phyloP scores from a whole-genome alignment of 139 green algal genomes.

The Chlamydomonas incerta region DNA sequence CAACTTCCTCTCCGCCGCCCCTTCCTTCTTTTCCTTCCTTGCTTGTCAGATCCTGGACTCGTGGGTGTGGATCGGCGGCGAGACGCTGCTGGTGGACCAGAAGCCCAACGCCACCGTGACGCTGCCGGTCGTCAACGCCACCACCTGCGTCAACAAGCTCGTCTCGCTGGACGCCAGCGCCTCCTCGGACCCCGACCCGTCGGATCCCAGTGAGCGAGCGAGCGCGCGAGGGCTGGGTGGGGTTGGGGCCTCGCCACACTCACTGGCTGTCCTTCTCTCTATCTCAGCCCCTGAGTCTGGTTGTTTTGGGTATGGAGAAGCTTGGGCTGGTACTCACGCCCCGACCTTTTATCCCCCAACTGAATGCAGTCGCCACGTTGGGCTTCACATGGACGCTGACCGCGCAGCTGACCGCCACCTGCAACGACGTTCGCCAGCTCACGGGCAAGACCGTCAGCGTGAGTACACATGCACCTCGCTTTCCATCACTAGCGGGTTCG shows the following conservation, averaged over 20 bases:
- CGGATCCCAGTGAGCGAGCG: too few relatives aligned
- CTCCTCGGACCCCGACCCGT: background rate
- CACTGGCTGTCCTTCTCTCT: too few relatives aligned
- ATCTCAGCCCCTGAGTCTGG: too few relatives aligned
- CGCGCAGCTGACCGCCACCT: background rate
- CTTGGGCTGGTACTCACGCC: background rate
- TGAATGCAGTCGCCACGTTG: background rate
- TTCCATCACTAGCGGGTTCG: background rate
- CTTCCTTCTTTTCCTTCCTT: too few relatives aligned
- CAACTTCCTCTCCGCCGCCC: too few relatives aligned
- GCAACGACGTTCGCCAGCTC: too few relatives aligned
- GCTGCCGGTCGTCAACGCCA: background rate
- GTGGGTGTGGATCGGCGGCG: constrained; percentile 23
- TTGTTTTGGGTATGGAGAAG: too few relatives aligned
- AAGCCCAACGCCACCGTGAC: constrained; percentile 4
- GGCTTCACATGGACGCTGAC: background rate
- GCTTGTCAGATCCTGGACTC: constrained; percentile 34
- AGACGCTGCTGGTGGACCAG: background rate
- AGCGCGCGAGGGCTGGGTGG: too few relatives aligned
- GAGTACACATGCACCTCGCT: background rate
- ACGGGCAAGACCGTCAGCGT: background rate
- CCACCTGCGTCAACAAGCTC: background rate
- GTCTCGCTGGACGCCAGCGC: background rate
- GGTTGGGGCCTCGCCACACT: too few relatives aligned
- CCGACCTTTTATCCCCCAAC: background rate